Conservation (phyloP, 345 rosid species). For the Dovyalis caffra region DNA sequence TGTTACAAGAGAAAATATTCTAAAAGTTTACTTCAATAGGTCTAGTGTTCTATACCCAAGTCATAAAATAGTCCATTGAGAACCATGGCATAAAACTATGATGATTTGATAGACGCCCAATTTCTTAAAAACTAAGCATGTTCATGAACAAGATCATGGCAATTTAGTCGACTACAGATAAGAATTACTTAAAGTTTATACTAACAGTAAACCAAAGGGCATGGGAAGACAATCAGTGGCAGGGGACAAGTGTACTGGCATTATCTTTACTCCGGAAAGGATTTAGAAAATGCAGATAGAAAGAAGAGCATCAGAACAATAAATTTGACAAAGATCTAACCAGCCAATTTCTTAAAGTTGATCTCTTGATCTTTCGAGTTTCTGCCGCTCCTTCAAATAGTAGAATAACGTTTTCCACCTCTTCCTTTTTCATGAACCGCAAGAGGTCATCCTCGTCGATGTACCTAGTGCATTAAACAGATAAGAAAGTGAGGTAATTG, state of each 20-base stretch:
- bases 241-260: background rate
- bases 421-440: slow-evolving; percentile 60
- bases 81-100: too few relatives aligned
- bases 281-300: background rate
- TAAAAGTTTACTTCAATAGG: background rate
- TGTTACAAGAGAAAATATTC: background rate
- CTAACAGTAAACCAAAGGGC: background rate
- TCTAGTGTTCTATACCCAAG: background rate
- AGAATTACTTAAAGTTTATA: too few relatives aligned
- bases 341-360: slow-evolving; percentile 62
- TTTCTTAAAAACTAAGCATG: too few relatives aligned
- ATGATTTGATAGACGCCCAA: too few relatives aligned
- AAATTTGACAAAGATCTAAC: slow-evolving; percentile 26
- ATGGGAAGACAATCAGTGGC: background rate
- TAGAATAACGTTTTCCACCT: slow-evolving; percentile 47
- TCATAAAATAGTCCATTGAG: too few relatives aligned
- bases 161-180: background rate
- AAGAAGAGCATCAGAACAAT: background rate
- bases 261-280: background rate
- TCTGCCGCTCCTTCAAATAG: slow-evolving; percentile 56
- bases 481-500: background rate
- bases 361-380: slow-evolving; percentile 56
- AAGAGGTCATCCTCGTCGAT: slow-evolving; percentile 68
- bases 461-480: slow-evolving; percentile 34
- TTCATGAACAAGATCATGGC: background rate